Conservation (phyloP, 2,329 filamentous ascomycete species). For the Rugonectria rugulosa region DNA sequence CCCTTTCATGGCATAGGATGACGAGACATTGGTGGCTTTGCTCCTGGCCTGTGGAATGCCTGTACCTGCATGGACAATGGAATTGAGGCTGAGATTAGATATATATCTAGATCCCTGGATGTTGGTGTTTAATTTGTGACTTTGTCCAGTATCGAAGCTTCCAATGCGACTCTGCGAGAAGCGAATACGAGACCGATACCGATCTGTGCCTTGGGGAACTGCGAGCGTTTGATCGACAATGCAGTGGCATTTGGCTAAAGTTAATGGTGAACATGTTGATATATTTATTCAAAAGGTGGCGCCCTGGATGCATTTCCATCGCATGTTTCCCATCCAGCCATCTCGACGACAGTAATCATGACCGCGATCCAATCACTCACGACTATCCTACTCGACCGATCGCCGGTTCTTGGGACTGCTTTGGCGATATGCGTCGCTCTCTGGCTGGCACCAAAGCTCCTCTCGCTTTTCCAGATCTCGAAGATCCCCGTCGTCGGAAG, state of each 20-base stretch:
- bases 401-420: conserved; percentile 7
- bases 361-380: not conserved
- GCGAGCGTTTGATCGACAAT: not conserved
- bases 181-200: conserved; percentile 16
- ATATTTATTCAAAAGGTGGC: not conserved
- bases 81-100: too few relatives aligned
- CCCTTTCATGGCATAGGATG: too few relatives aligned
- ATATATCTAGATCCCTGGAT: too few relatives aligned
- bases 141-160: not conserved
- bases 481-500: conserved; percentile 15
- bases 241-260: too few relatives aligned
- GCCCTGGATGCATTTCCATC: not conserved
- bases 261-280: not conserved
- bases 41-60: too few relatives aligned
- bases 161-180: not conserved
- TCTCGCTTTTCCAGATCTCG: not conserved
- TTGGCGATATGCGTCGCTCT: not conserved
- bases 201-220: not conserved
- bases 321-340: not conserved
- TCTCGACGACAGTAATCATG: conserved; percentile 6
- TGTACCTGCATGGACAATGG: too few relatives aligned
- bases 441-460: not conserved
- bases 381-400: not conserved
- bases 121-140: too few relatives aligned
- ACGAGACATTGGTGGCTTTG: too few relatives aligned